Conservation (phyloP, 176 grass and related monocot genomes). For the Hyparrhenia diplandra region DNA sequence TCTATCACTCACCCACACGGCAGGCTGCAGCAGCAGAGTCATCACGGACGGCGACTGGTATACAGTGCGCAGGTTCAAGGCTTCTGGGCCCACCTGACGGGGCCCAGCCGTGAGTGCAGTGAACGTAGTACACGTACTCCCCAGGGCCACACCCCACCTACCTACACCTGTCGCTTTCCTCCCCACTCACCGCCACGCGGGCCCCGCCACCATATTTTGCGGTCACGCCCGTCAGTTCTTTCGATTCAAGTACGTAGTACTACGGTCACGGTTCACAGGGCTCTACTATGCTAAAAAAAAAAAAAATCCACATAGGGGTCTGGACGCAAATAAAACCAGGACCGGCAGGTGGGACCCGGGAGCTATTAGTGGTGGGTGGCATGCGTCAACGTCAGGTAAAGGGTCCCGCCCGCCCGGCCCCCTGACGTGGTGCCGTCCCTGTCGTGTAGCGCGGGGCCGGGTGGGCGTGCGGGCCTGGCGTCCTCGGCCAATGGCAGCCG, state of each 20-base stretch:
- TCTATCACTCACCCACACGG: neutral
- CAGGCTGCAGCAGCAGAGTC: neutral
- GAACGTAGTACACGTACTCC: neutral
- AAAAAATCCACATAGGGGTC: too few relatives aligned
- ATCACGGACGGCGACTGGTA: neutral
- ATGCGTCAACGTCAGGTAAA: conserved; percentile 3
- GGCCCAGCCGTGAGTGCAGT: neutral
- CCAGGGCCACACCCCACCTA: neutral
- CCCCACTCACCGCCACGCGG: neutral
- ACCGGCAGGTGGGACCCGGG: neutral
- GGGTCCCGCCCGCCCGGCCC: too few relatives aligned
- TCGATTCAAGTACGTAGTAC: too few relatives aligned
- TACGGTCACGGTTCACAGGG: too few relatives aligned
- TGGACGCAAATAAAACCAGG: neutral
- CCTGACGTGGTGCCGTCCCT: neutral
- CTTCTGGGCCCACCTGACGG: neutral
- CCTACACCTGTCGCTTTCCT: conserved; percentile 20
- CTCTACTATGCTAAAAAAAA: too few relatives aligned
- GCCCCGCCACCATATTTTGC: neutral
- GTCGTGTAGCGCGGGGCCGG: conserved; percentile 13
- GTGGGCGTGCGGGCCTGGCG: neutral
- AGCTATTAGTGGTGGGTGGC: neutral
- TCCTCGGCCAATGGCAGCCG: conserved; percentile 8
- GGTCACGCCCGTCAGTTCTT: neutral
- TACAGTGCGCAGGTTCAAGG: neutral